Evolutionary conservation across 108 stramenopile species (phyloP), one percentile per base, ranked within the genome.

Genomic region (Discostella stelligeroides): DNA sequence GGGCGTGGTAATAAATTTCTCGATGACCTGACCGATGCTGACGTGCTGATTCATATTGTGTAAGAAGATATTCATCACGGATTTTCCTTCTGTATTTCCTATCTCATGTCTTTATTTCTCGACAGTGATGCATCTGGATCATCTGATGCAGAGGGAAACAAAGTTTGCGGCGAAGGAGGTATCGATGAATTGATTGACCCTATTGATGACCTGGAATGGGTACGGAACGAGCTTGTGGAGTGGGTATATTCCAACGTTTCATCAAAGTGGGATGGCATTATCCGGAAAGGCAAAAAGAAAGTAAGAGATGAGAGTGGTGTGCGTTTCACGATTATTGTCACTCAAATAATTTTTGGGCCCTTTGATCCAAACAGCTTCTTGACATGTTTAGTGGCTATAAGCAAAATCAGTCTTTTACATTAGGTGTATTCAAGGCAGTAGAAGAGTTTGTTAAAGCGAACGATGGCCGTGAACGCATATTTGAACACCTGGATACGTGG

Each of bases 381-480:
- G 90, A 74, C 7, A 86, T 97, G 80, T 94, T 97, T 60, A 87
- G 83, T 51, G 96, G 96, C 18, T 97, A 97, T 71, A 87, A 86
- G 43, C 92, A 92, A 68, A 80, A 70, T 54, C 71, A 85, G 60
- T 76, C 76, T 10, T 72, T 90, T 24, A 66, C 72, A 9, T 43
- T 68, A 9, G 66, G 66, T 20, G 88, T 92, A n/a, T 71, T 90
- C 51, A 15, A 42, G 15, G 92, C 77, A 4, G 80, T 94, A 2
- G 92, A 94, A 60, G 70, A 81, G 0, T 85, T 58, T 60, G 57
- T 90, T 10, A 78, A 82, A 41, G 71, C 84, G 13, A 73, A 24
- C 1, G 70, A 86, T 49, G 69, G 84, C 0, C 79, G 83, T 5
- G 89, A 84, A 42, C 59, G 63, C 10, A 75, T 82, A 28, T 68